Base-by-base conservation (phyloP, 306 rosid species). In the Vigna unguiculata region DNA sequence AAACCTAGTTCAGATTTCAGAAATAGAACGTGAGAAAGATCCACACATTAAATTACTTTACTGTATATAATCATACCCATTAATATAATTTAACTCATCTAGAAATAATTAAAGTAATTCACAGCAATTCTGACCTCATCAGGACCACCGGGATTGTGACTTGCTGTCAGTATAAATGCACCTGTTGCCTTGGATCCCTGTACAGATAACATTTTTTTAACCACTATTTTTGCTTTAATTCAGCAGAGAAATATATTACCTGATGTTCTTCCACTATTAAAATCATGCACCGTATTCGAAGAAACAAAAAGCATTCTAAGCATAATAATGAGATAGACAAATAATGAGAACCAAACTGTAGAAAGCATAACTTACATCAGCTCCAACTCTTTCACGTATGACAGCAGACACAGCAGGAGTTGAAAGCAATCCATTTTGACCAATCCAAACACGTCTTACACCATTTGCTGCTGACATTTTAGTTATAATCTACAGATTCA, bases 71-170 rank as follows among this genome's bases (percentile, higher is more conserved):
- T 69, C 49, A 78, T 62, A 70, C 32, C 32, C 57, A 70, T 40
- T 48, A 51, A 63, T 40, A 59, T 55, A 47, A 75, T 36, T 60
- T 48, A 78, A 63, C 48, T 57, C 58, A 36, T 38, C 72, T 53
- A 55, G 61, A 55, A 64, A 77, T 22, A 38, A 69, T 43, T 24
- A 59, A 67, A 78, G 68, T 64, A 79, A 61, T 38, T 66, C 6
- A 71, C 32, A 17, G 66, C 4, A 75, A 70, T 46, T 79, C 84
- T 49, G 58, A 84, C 99, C 98, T 96, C 99, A 81, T 87, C 8
- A 47, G 99, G 99, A 64, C 99, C 99, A 13, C 99, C 99, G 19
- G 99, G 99, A 83, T 96, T 96, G 90, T 96, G 99, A 86, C 99
- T 96, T 38, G 99, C 99, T 8, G 99, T 92, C 93, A 96, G 86